A percentile compares a stretch with the other conserved stretches of the same genome.
Conservation (phyloP, 2,329 filamentous ascomycete genomes). For the Trichoderma sp. region DNA sequence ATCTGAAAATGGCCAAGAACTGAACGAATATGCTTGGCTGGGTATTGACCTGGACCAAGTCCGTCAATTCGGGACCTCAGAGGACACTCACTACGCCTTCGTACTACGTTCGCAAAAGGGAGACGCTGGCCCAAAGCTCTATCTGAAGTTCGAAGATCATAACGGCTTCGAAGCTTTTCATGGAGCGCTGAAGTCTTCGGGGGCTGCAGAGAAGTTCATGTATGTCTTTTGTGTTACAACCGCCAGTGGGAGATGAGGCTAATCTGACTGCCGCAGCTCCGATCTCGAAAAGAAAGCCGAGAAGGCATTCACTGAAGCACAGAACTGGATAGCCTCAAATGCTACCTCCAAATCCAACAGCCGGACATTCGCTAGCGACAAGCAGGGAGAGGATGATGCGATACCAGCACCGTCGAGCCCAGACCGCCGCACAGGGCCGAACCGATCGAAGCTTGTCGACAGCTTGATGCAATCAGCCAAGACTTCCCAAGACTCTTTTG, state of each 20-base stretch:
- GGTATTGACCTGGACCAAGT: constrained; percentile 31
- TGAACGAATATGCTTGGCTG: constrained; percentile 31
- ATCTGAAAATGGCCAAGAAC: background rate
- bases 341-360: background rate
- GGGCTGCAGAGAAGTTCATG: background rate
- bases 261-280: background rate
- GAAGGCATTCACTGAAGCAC: constrained; percentile 24
- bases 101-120: constrained; percentile 33
- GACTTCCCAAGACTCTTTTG: background rate
- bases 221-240: background rate
- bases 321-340: constrained; percentile 13
- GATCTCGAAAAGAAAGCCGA: constrained; percentile 7
- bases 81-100: constrained; percentile 30
- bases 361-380: background rate
- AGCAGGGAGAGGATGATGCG: background rate
- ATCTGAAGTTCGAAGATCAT: constrained; percentile 32
- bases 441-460: constrained; percentile 36
- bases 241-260: background rate
- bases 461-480: constrained; percentile 31
- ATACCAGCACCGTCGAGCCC: background rate
- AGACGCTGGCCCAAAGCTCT: constrained; percentile 27
- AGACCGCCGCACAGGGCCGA: background rate
- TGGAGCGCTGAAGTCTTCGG: background rate
- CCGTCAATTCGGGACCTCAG: constrained; percentile 28
- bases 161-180: background rate